Evolutionary conservation across 208 protist species (phyloP).

Genomic region (Crithidia acanthocephali): DNA sequence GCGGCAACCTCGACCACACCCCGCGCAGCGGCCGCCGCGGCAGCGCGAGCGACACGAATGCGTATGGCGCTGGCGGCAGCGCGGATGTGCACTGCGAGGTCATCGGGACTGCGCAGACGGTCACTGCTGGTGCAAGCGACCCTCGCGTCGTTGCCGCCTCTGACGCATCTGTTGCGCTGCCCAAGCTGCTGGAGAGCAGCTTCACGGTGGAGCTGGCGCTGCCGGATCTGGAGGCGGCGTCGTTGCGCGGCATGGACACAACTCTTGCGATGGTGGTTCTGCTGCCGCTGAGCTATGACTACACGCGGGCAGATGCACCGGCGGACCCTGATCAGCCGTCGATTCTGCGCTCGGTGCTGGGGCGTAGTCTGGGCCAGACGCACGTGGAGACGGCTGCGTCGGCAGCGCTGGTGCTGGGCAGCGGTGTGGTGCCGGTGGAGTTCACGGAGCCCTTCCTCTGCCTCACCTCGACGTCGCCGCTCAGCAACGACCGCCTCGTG

Average conservation of each 20-base stretch:
- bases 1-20: not conserved
- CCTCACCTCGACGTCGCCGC: slow-evolving; percentile 48
- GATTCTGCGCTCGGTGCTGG: slow-evolving; percentile 33
- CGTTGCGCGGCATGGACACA: slow-evolving; percentile 23
- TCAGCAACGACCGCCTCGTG: slow-evolving; percentile 59
- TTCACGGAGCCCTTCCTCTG: slow-evolving; percentile 51
- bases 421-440: slow-evolving; percentile 48
- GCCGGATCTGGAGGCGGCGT: slow-evolving; percentile 27
- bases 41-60: not conserved
- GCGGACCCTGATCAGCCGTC: slow-evolving; percentile 16
- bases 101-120: slow-evolving; percentile 21
- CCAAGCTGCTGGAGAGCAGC: slow-evolving; percentile 25
- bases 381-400: slow-evolving; percentile 26
- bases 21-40: slow-evolving; percentile 7
- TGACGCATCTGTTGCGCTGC: not conserved
- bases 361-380: slow-evolving; percentile 33
- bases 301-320: not conserved
- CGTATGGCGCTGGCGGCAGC: not conserved
- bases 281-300: slow-evolving; percentile 24
- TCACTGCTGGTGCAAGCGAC: slow-evolving; percentile 13
- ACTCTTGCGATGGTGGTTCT: slow-evolving; percentile 33
- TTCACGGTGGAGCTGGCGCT: slow-evolving; percentile 33
- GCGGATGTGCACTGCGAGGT: slow-evolving; percentile 32
- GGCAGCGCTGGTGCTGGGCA: slow-evolving; percentile 41
- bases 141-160: slow-evolving; percentile 14